Base-by-base conservation (phyloP, 768 basidiomycete species). In the Podaxis sp. region DNA sequence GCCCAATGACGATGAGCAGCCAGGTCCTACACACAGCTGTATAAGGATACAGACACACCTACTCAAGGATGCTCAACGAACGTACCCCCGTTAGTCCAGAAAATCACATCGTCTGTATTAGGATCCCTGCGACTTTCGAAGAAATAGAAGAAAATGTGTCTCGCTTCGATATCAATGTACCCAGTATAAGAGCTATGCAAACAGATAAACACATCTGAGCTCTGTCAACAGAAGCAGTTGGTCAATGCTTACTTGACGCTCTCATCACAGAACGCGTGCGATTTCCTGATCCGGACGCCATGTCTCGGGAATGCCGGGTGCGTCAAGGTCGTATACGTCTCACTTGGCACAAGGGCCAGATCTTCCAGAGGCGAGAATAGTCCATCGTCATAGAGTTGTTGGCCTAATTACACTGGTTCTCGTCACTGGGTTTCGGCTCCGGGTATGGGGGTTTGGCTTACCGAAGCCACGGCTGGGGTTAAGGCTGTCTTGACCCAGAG, bases 81-180 rank as follows among this genome's bases (percentile, higher is more conserved):
- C 62, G 44, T 44, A 69, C 80, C 89, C 66, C 81, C 80, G 54
- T 78, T 81, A 0, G 79, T 80, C 82, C 82, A 83, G 67, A 87
- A 83, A 11, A 87, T 84, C 8, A 87, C 82, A 66, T 87, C 86
- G 69, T 87, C 86, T 58, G 75, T 82, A 38, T 79, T 80, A 5
- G 87, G 87, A 64, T 87, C 76, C 56, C 73, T 81, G 54, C 91
- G 76, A 60, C 85, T 87, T 70, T 91, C 88, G 70, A 91, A 91
- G 71, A 91, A 91, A 76, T 89, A 89, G 78, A 91, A 91, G 70
- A 88, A 88, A 15, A 89, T 65, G 68, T 88, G 87, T 4, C 86
- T 78, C 4, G 85, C 78, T 68, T 84, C 77, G 50, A 87, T 78
- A 63, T 89, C 87, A 58, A 89, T 86, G 66, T 89, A 89, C 10